Percentiles rank a stretch among this genome's conserved stretches.
Evolutionary conservation across 1,139 yeast species (phyloP).

Genomic region (Kodamaea arcana): DNA sequence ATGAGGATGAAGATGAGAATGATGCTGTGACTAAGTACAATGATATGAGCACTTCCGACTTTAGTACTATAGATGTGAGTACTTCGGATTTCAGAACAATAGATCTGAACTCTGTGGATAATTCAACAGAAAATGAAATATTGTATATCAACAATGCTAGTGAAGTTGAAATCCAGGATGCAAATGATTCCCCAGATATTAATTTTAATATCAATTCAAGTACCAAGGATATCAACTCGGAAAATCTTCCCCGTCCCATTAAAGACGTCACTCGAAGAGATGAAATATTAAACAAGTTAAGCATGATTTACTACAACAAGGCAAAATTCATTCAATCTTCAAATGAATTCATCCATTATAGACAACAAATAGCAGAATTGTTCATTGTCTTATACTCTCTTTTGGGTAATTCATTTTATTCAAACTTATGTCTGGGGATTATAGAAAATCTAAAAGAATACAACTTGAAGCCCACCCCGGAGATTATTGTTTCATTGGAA

Average conservation of each 20-base stretch:
- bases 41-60: no score
- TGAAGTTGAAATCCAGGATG: no score
- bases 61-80: no score
- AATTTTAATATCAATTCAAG: no score
- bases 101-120: no score
- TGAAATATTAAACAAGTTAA: conserved; percentile 40
- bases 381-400: conserved; percentile 67
- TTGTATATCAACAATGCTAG: no score
- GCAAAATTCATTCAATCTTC: conserved; percentile 29
- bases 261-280: conserved; percentile 22
- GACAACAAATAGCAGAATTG: conserved; percentile 72
- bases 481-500: conserved; percentile 46
- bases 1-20: conserved; percentile 28
- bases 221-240: no score
- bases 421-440: conserved; percentile 9
- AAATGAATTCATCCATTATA: conserved; percentile 59
- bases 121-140: no score
- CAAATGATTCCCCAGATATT: no score
- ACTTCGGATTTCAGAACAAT: no score
- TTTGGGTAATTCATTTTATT: conserved; percentile 52
- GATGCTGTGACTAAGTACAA: conserved; percentile 19
- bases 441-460: conserved; percentile 4
- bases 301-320: conserved; percentile 61
- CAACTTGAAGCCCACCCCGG: conserved; percentile 2
- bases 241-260: no score